phyloP scores from a whole-genome alignment of 1,284 basidiomycete genomes.

The Meripilus lineatus region DNA sequence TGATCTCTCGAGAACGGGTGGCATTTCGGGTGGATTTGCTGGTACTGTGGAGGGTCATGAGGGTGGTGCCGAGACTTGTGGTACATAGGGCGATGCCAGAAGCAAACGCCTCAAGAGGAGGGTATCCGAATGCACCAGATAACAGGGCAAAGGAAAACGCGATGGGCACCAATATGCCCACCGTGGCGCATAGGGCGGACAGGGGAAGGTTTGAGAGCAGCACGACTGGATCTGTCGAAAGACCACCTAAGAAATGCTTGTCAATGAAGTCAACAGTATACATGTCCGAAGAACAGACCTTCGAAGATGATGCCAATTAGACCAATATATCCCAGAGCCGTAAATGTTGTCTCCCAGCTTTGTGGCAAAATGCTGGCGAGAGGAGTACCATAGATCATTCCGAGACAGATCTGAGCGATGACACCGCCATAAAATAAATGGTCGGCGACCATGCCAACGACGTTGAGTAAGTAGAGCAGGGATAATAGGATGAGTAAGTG shows the following conservation, averaged over 20 bases:
- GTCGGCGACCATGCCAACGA: constrained; percentile 17
- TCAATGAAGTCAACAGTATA: not conserved
- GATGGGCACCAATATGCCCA: constrained; percentile 43
- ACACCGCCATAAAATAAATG: constrained; percentile 19
- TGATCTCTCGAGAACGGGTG: not conserved
- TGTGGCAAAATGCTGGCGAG: constrained; percentile 36
- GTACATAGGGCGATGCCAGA: constrained; percentile 47
- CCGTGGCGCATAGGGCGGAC: constrained; percentile 37
- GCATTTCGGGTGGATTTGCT: not conserved
- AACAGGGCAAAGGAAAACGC: constrained; percentile 36
- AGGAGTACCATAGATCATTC: constrained; percentile 42
- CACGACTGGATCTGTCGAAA: constrained; percentile 34
- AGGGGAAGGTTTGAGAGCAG: constrained; percentile 37
- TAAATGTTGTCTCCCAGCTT: constrained; percentile 37
- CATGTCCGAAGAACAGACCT: constrained; percentile 26
- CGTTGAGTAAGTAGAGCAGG: constrained; percentile 23
- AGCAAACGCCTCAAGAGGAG: constrained; percentile 41
- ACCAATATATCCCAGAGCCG: constrained; percentile 44
- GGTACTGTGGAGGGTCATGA: constrained; percentile 36
- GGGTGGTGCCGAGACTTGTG: constrained; percentile 50
- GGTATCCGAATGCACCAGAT: constrained; percentile 24
- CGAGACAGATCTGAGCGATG: constrained; percentile 42
- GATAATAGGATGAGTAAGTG: constrained; percentile 19
- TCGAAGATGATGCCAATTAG: constrained; percentile 50
- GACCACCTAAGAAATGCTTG: constrained; percentile 32